phyloP scores from a whole-genome alignment of 2,329 filamentous ascomycete species.

The Didymella glomerata region DNA sequence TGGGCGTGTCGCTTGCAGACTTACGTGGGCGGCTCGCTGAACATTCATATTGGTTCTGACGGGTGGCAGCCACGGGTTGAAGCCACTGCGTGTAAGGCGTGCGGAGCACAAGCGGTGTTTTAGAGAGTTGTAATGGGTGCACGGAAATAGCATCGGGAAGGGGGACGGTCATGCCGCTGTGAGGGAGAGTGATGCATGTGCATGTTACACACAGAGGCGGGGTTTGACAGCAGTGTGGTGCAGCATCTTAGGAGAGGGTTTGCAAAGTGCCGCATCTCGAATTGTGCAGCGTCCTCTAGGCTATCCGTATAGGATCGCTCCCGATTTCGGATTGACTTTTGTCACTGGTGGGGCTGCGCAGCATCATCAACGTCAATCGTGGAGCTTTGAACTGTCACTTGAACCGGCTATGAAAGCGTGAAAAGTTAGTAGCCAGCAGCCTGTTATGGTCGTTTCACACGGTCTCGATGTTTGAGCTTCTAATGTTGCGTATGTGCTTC shows the following conservation, averaged over 20 bases:
- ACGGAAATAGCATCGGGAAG: conserved; percentile 3
- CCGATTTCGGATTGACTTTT: background rate
- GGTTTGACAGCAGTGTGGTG: background rate
- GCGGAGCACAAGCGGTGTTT: background rate
- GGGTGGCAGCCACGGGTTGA: background rate
- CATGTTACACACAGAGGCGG: conserved; percentile 10
- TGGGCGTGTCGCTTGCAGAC: conserved; percentile 5
- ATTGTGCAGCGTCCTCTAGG: background rate
- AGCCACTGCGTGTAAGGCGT: conserved; percentile 5
- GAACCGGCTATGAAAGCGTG: background rate
- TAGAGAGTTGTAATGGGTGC: background rate
- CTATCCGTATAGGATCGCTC: background rate
- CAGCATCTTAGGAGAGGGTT: background rate
- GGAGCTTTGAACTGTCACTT: background rate
- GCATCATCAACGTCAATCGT: background rate
- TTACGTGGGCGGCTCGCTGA: conserved; percentile 9
- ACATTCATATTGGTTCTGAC: conserved; percentile 2
- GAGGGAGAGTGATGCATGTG: conserved; percentile 11
- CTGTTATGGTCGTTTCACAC: background rate
- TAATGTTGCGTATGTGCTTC: background rate
- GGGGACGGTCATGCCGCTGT: conserved; percentile 4
- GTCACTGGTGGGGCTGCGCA: background rate
- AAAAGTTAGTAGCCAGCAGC: background rate
- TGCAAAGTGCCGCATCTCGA: background rate
- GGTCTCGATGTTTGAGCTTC: background rate